phyloP scores from a whole-genome alignment of 2,329 filamentous ascomycete genomes.

The Sphaerulina populicola region DNA sequence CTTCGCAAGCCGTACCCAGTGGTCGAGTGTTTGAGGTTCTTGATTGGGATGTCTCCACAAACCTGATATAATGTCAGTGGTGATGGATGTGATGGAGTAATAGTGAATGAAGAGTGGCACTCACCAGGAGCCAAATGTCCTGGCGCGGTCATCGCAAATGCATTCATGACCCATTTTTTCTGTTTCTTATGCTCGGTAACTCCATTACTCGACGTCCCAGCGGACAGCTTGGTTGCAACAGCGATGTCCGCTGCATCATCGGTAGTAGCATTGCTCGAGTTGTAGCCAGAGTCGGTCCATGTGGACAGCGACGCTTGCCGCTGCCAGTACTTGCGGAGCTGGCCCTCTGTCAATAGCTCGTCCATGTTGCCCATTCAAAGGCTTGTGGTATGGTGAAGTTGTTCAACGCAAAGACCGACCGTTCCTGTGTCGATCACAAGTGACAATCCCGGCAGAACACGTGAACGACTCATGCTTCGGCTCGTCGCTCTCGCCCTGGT shows the following conservation, averaged over 20 bases:
- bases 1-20: constrained; percentile 44
- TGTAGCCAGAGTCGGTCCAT: constrained; percentile 1
- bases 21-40: constrained; percentile 38
- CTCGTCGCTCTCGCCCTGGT: constrained; percentile 5
- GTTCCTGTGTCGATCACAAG: not conserved
- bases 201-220: not conserved
- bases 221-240: constrained; percentile 1
- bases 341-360: constrained; percentile 5
- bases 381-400: not conserved
- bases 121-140: constrained; percentile 40
- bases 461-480: constrained; percentile 3
- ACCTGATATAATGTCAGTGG: constrained; percentile 14
- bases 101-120: not conserved
- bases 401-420: not conserved
- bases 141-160: constrained; percentile 43
- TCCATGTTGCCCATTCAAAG: not conserved
- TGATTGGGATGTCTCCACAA: constrained; percentile 29
- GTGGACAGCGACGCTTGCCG: not conserved
- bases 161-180: constrained; percentile 42
- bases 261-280: constrained; percentile 5
- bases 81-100: constrained; percentile 1
- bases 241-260: not conserved
- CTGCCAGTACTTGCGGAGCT: constrained; percentile 2
- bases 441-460: not conserved
- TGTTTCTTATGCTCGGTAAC: not conserved